Evolutionary conservation across 129 eudicot species (phyloP).

Genomic region (Sambucus nigra): DNA sequence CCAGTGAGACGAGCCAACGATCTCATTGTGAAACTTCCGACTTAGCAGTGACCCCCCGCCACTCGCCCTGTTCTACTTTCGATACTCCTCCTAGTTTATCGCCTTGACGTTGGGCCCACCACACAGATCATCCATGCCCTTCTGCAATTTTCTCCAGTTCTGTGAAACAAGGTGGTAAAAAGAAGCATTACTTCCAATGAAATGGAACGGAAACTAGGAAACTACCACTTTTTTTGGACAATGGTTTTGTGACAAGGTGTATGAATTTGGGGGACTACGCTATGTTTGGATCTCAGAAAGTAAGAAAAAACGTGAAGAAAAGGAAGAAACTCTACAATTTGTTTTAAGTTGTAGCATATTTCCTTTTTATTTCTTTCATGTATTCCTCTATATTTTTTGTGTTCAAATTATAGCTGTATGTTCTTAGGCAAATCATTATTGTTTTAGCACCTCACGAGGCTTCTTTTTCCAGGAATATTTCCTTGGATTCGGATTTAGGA

Average conservation of each 20-base stretch:
- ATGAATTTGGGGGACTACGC: too few relatives aligned
- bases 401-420: too few relatives aligned
- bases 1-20: conserved; percentile 26
- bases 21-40: conserved; percentile 15
- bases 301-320: too few relatives aligned
- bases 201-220: background rate
- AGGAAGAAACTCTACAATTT: too few relatives aligned
- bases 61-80: conserved; percentile 18
- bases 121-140: conserved; percentile 5
- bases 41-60: conserved; percentile 10
- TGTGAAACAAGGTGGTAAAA: conserved; percentile 1
- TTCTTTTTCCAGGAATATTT: conserved; percentile 3
- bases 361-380: too few relatives aligned
- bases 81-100: conserved; percentile 13
- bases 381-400: too few relatives aligned
- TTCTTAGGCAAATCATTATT: background rate
- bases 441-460: background rate
- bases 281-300: too few relatives aligned
- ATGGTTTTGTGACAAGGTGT: background rate
- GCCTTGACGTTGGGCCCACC: conserved; percentile 11
- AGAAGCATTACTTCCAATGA: background rate
- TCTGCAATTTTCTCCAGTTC: conserved; percentile 2
- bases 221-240: background rate
- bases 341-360: too few relatives aligned
- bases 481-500: conserved; percentile 5